phyloP scores from a whole-genome alignment of 148 eudicot genomes.

The Dianthus caryophyllus region DNA sequence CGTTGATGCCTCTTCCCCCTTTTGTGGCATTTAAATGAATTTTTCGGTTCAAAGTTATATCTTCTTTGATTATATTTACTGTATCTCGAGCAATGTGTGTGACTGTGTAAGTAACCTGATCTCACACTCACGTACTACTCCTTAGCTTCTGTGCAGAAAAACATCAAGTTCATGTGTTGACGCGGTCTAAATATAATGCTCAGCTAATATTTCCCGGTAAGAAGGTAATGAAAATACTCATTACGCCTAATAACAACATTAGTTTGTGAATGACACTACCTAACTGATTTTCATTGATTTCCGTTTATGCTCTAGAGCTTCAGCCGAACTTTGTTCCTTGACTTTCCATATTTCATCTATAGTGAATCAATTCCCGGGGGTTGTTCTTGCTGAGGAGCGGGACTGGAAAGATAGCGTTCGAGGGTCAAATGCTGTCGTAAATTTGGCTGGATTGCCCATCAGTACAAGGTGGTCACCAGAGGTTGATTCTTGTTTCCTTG shows the following conservation, averaged over 20 bases:
- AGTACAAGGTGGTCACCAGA: conserved; percentile 99
- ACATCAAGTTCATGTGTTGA: conserved; percentile 73
- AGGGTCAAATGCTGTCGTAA: conserved; percentile 92
- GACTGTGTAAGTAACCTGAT: not conserved
- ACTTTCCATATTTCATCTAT: conserved; percentile 18
- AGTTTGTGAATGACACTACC: conserved; percentile 6
- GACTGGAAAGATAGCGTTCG: conserved; percentile 80
- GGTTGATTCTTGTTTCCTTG: conserved; percentile 44
- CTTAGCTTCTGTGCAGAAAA: conserved; percentile 47
- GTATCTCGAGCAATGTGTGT: conserved; percentile 1
- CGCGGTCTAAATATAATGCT: conserved; percentile 79
- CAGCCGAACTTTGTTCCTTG: not conserved
- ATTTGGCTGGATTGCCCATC: conserved; percentile 90
- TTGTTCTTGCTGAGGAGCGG: conserved; percentile 76
- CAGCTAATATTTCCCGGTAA: conserved; percentile 93
- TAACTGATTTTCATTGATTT: not conserved
- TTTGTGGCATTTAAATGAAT: not conserved
- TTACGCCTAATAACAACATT: not conserved
- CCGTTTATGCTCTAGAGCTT: conserved; percentile 4
- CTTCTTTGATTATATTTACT: not conserved
- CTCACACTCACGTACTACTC: conserved; percentile 8
- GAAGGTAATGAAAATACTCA: conserved; percentile 68
- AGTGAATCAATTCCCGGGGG: conserved; percentile 82
- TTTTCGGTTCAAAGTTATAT: conserved; percentile 1
- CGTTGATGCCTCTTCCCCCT: not conserved